phyloP scores from a whole-genome alignment of 2,329 filamentous ascomycete species.

The Ophiocordyceps sinensis region DNA sequence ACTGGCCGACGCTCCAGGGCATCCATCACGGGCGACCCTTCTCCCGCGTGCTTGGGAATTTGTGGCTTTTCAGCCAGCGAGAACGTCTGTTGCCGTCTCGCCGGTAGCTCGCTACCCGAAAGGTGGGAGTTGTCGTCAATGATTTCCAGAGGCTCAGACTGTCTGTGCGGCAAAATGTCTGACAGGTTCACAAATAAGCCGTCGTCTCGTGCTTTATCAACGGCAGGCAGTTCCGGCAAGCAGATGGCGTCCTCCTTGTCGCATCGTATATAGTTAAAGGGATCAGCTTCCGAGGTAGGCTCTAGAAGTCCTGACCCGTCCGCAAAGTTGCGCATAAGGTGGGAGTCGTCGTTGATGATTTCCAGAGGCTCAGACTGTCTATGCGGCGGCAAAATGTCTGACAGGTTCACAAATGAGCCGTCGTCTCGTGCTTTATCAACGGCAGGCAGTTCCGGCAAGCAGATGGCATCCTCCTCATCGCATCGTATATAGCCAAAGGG shows the following conservation, averaged over 20 bases:
- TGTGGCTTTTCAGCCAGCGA: too few relatives aligned
- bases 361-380: not conserved
- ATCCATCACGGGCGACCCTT: too few relatives aligned
- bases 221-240: not conserved
- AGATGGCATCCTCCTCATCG: constrained; percentile 3
- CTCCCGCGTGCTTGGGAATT: too few relatives aligned
- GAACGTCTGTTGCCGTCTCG: too few relatives aligned
- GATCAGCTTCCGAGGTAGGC: constrained; percentile 14
- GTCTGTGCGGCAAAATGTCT: constrained; percentile 8
- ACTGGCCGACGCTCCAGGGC: too few relatives aligned
- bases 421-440: constrained; percentile 1
- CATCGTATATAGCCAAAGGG: constrained; percentile 23
- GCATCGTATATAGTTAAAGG: constrained; percentile 21
- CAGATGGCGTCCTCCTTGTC: constrained; percentile 3
- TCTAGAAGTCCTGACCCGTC: constrained; percentile 19
- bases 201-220: constrained; percentile 1
- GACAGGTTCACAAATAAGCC: constrained; percentile 11
- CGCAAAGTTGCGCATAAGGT: constrained; percentile 45
- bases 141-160: not conserved
- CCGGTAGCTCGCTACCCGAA: constrained; percentile 1
- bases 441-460: not conserved
- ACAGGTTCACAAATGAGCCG: constrained; percentile 10
- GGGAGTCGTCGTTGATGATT: too few relatives aligned
- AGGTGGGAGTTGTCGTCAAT: constrained; percentile 6
- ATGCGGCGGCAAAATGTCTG: constrained; percentile 10